Evolutionary conservation across 257 asterid species (phyloP), one percentile per base, ranked within the genome.

Genomic region (Gardenia jasminoides): DNA sequence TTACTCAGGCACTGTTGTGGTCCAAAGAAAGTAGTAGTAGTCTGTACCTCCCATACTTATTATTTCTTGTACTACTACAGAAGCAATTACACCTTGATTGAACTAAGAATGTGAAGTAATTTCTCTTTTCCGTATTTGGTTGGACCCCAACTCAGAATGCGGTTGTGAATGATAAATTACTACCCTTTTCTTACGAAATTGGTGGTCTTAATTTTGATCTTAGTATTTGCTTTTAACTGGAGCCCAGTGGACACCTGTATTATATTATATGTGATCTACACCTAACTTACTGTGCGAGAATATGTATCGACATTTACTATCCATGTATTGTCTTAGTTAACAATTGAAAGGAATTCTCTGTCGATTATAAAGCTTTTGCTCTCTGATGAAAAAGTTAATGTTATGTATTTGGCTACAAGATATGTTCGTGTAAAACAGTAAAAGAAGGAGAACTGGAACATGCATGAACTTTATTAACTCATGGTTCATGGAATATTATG

Each of bases 31-130:
- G 74, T 46, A n/a, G 41, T 36, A 36, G 41, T 3, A 36, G 4
- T 36, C 41, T 36, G 4, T 36, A 48, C 26, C 28, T 24, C 74
- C 61, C 6, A 47, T 67, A 26, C 41, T 36, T 36, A 31, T 64
- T 33, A 67, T 66, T 65, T 30, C 33, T 28, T 64, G 80, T 77
- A 52, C 65, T 47, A 22, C 28, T 36, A 56, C 22, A 22, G 10
- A 36, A 31, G 36, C 24, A 66, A 66, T 67, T 47, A 77, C 50
- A 19, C 36, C 44, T 46, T 77, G 74, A 77, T 48, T 77, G 74
- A 77, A 66, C 65, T 76, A 33, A 47, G 74, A 48, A 76, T 19
- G 70, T n/a, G 24, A 61, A 24, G 43, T 61, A 39, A 75, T 75
- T 75, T 61, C 30, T 59, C 28, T 28, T 59, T 39, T 43, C 71